Evolutionary conservation across 176 grass and related monocot genomes (phyloP), one percentile per base, ranked within the genome.

Genomic region (Alloteropsis semialata): DNA sequence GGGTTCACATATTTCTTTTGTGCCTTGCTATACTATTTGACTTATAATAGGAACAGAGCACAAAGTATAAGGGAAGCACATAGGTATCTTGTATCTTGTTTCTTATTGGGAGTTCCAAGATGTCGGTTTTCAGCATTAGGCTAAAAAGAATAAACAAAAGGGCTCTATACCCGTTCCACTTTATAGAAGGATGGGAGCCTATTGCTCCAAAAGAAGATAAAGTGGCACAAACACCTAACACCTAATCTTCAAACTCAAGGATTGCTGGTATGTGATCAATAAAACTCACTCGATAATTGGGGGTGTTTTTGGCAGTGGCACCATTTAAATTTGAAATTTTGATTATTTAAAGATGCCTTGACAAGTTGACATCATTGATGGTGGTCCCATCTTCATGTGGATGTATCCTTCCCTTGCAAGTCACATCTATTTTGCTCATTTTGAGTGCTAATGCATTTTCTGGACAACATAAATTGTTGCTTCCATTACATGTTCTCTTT

Each of bases 191-290:
- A 83, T 27, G 79, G 58, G 84, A 78, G 34, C 54, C 65, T 72
- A 45, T 72, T 30, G 44, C 78, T 79, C 24, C 58, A 66, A 79
- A 82, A 90, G 84, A 90, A 87, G 84, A 87, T 90, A 83, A 87
- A 74, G 88, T 60, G 84, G 79, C 79, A 84, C 81, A 69, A 74
- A 57, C 46, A 65, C 74, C 74, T 53, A 81, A 69, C 65, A 76
- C 14, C 21, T 32, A 77, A 62, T 88, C 46, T 55, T 74, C 48
- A 72, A 72, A 88, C 81, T 74, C 66, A 70, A 58, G 64, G 21
- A 34, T 79, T 78, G 30, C 67, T 74, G 49, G 22, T 76, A 68
- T 65, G 39, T 68, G 41, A 80, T 80, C 56, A 80, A 42, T 73
- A 65, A 41, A 80, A 63, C 10, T 72, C 41, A 45, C 13, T 73